These are phyloP conservation scores for Raphanus hybrid DNA, from an alignment of 441 rosid species.

Conservation along the genomic window DNA sequence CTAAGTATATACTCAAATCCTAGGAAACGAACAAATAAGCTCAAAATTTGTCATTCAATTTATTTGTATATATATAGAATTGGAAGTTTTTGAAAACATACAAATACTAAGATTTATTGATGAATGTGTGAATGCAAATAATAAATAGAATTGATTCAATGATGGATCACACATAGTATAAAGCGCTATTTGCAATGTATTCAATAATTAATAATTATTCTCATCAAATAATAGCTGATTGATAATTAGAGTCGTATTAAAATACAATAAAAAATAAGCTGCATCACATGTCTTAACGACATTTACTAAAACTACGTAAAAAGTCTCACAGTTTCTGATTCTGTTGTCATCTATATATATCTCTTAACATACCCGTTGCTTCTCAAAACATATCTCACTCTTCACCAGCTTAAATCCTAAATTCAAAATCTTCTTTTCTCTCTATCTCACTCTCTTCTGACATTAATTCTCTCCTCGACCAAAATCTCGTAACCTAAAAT, in stretches of 20 bases:
- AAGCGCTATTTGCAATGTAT: background rate
- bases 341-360: slow-evolving; percentile 30
- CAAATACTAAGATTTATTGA: slow-evolving; percentile 34
- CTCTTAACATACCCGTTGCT: slow-evolving; percentile 37
- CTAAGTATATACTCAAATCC: slow-evolving; percentile 1
- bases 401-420: background rate
- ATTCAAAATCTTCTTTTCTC: background rate
- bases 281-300: slow-evolving; percentile 39
- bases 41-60: background rate
- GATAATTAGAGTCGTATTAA: slow-evolving; percentile 29
- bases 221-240: slow-evolving; percentile 31
- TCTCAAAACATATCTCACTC: slow-evolving; percentile 28
- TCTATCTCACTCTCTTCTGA: slow-evolving; percentile 14
- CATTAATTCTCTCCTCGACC: background rate
- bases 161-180: slow-evolving; percentile 13
- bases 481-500: slow-evolving; percentile 6
- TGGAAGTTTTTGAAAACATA: slow-evolving; percentile 1
- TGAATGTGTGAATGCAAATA: slow-evolving; percentile 28
- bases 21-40: slow-evolving; percentile 21
- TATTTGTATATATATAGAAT: slow-evolving; percentile 1
- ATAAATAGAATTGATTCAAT: slow-evolving; percentile 23
- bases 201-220: background rate
- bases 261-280: slow-evolving; percentile 19
- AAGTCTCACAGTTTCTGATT: slow-evolving; percentile 26
- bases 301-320: slow-evolving; percentile 26